Conservation (phyloP, 345 rosid genomes). For the Hevea brasiliensis region DNA sequence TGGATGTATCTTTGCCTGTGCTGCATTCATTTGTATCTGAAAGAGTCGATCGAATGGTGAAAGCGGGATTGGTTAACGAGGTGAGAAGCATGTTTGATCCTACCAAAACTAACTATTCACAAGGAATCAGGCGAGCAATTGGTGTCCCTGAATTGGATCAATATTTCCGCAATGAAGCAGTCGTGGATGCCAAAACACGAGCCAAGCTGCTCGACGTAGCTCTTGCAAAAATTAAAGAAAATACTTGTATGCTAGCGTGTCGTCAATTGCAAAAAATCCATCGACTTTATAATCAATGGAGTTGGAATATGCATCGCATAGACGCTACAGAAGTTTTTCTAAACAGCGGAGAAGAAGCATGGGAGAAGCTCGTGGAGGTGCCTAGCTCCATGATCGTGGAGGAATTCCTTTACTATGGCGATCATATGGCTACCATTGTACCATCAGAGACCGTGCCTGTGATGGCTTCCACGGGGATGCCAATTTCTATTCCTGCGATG, state of each 20-base stretch:
- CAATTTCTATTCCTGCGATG: conserved; percentile 41
- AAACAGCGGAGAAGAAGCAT: conserved; percentile 51
- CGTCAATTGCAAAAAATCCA: conserved; percentile 62
- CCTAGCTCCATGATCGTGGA: conserved; percentile 56
- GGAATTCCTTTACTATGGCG: conserved; percentile 42
- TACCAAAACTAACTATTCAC: conserved; percentile 37
- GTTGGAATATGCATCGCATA: conserved; percentile 65
- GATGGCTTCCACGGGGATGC: neutral
- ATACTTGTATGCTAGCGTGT: conserved; percentile 50
- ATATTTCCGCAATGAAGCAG: conserved; percentile 42
- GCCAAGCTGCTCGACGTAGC: conserved; percentile 47
- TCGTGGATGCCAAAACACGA: conserved; percentile 25
- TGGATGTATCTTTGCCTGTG: conserved; percentile 61
- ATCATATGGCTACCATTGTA: conserved; percentile 32
- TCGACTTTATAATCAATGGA: conserved; percentile 50
- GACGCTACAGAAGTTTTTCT: conserved; percentile 76
- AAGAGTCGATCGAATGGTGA: conserved; percentile 77
- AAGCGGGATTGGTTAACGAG: conserved; percentile 67
- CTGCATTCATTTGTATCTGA: conserved; percentile 62
- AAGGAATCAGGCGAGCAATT: conserved; percentile 75
- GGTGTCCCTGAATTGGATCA: conserved; percentile 79
- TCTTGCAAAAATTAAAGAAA: conserved; percentile 58
- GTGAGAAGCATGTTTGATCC: conserved; percentile 57
- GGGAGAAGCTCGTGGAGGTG: conserved; percentile 61
- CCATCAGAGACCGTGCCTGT: conserved; percentile 22